These are phyloP conservation scores for Rosa chinensis DNA, from an alignment of 306 rosid species.

Conservation along the genomic window DNA sequence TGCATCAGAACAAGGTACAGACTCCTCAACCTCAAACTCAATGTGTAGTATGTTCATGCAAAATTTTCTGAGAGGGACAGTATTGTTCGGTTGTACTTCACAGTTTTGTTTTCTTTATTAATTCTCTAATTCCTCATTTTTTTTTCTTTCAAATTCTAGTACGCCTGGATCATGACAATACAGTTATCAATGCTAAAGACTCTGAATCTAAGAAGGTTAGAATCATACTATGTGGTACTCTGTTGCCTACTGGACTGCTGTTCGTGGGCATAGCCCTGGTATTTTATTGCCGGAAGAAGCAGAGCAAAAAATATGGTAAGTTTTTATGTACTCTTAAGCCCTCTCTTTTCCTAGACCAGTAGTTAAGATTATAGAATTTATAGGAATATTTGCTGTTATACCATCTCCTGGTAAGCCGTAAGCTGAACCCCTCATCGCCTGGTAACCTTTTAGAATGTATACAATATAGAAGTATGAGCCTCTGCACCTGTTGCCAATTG, in stretches of 20 bases:
- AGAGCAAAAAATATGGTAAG: not conserved
- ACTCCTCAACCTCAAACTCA: not conserved
- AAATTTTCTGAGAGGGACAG: not conserved
- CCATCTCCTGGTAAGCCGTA: not conserved
- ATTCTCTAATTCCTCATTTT: not conserved
- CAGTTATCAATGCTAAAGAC: not conserved
- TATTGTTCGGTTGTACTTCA: not conserved
- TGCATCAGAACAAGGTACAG: slow-evolving; percentile 38
- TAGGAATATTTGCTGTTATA: not conserved
- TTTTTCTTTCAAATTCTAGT: not conserved
- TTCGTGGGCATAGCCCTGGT: not conserved
- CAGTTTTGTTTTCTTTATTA: not conserved
- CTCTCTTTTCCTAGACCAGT: not conserved
- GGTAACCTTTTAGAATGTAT: not conserved
- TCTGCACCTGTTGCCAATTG: not conserved
- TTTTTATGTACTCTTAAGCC: not conserved
- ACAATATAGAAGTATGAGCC: not conserved
- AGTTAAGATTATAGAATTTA: not conserved
- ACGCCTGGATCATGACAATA: not conserved
- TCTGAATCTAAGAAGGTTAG: not conserved
- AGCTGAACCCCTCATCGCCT: not conserved
- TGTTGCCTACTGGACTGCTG: slow-evolving; percentile 2
- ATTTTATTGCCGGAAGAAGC: not conserved
- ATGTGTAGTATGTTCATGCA: not conserved
- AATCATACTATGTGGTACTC: not conserved